Evolutionary conservation across 1,284 basidiomycete genomes (phyloP).

Genomic region (Tilletiaria anomala): DNA sequence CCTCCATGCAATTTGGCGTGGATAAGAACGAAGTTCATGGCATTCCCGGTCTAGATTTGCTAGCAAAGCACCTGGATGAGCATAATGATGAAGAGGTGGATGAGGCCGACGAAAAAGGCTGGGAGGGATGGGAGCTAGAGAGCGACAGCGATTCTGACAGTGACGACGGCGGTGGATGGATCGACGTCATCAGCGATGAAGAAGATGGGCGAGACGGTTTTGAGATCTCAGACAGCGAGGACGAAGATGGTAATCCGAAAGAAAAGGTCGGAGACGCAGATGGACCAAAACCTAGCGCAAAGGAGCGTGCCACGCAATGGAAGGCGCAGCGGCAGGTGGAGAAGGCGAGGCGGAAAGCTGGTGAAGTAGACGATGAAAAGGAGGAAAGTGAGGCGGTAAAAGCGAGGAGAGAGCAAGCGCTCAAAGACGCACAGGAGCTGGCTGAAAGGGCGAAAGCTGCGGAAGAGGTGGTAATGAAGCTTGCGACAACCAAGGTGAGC

Average conservation of each 20-base stretch:
- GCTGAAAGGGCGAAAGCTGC: constrained; percentile 6
- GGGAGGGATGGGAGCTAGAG: constrained; percentile 83
- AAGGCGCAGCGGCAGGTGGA: constrained; percentile 10
- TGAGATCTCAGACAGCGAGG: constrained; percentile 55
- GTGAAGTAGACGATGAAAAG: constrained; percentile 25
- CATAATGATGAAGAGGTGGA: constrained; percentile 36
- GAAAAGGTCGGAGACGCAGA: constrained; percentile 7
- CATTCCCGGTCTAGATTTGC: constrained; percentile 57
- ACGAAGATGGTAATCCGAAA: constrained; percentile 47
- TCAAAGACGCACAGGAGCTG: constrained; percentile 25
- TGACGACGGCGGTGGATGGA: constrained; percentile 59
- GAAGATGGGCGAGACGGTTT: constrained; percentile 47
- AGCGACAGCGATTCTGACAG: constrained; percentile 51
- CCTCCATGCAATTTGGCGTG: constrained; percentile 58
- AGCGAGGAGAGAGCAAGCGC: constrained; percentile 26
- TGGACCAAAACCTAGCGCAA: constrained; percentile 5
- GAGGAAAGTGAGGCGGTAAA: constrained; percentile 17
- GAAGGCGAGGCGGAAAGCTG: constrained; percentile 13
- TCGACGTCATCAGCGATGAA: constrained; percentile 63
- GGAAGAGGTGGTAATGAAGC: constrained; percentile 15
- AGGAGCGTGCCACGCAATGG: constrained; percentile 2
- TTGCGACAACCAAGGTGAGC: constrained; percentile 60
- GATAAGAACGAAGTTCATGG: constrained; percentile 53
- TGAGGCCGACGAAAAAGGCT: constrained; percentile 58
- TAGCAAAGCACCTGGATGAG: constrained; percentile 32